These are phyloP conservation scores for Miamiensis avidus DNA, from an alignment of 169 alveolate species.

Conservation along the genomic window DNA sequence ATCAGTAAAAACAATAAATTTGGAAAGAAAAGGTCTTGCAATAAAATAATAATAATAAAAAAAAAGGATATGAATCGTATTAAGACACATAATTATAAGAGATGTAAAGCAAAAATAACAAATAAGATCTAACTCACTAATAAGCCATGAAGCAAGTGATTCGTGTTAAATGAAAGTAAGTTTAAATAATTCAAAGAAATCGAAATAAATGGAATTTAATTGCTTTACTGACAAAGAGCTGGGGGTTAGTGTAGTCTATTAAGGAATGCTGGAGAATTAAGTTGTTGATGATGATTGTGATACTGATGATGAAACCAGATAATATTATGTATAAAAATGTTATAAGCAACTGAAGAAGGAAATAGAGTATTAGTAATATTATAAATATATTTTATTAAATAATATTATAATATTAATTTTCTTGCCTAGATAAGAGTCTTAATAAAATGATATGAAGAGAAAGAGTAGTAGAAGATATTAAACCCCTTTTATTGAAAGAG, in stretches of 20 bases:
- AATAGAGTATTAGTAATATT: background rate
- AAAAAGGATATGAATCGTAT: background rate
- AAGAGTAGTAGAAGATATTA: background rate
- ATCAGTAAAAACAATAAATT: too few relatives aligned
- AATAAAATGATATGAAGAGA: background rate
- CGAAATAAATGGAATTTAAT: too few relatives aligned
- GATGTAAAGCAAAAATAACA: too few relatives aligned
- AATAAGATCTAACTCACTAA: background rate
- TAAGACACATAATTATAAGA: background rate
- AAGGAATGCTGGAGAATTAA: background rate
- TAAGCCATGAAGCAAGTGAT: background rate
- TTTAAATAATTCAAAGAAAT: background rate
- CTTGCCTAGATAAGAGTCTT: background rate
- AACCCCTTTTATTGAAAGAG: too few relatives aligned
- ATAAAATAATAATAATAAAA: too few relatives aligned
- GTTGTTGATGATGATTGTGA: background rate
- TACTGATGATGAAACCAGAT: background rate
- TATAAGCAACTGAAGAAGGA: background rate
- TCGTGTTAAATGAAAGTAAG: too few relatives aligned
- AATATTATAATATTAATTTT: too few relatives aligned
- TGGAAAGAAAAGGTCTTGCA: too few relatives aligned
- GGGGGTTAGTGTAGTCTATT: background rate
- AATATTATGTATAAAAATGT: background rate
- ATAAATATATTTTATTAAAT: too few relatives aligned
- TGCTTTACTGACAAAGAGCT: background rate